A percentile compares a stretch with the other conserved stretches of the same genome.
Evolutionary conservation across 2,329 filamentous ascomycete species (phyloP).

Genomic region (Whalleya microplaca): DNA sequence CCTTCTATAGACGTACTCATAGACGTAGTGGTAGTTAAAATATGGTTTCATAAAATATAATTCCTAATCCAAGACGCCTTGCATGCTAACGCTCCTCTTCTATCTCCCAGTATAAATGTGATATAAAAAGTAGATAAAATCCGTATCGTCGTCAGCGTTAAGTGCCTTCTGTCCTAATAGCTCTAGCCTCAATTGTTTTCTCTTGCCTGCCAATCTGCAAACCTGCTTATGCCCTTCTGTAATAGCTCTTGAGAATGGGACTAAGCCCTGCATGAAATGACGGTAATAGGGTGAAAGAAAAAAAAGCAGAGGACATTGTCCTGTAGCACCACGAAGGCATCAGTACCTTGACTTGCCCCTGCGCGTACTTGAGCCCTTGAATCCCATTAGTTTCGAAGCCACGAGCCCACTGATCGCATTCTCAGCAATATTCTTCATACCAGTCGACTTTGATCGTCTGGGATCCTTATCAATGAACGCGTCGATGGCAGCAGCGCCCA

Average conservation of each 20-base stretch:
- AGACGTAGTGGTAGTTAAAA: too few relatives aligned
- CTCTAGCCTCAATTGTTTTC: too few relatives aligned
- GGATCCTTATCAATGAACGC: conserved; percentile 46
- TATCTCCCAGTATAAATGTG: too few relatives aligned
- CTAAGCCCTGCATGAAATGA: background rate
- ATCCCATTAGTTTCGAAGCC: conserved; percentile 37
- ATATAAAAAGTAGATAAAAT: too few relatives aligned
- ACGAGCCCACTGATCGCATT: conserved; percentile 35
- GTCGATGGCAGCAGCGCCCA: conserved; percentile 54
- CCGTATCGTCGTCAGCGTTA: too few relatives aligned
- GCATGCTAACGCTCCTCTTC: too few relatives aligned
- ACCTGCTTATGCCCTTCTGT: background rate
- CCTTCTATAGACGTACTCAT: too few relatives aligned
- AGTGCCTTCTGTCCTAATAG: too few relatives aligned
- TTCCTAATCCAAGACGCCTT: too few relatives aligned
- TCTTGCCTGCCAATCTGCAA: too few relatives aligned
- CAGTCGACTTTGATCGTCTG: conserved; percentile 21
- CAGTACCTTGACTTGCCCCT: conserved; percentile 23
- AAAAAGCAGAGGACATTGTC: background rate
- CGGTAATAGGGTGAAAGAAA: background rate
- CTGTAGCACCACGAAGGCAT: background rate
- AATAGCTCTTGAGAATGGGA: too few relatives aligned
- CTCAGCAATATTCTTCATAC: conserved; percentile 38
- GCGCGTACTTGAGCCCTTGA: conserved; percentile 23
- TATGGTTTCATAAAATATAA: too few relatives aligned